phyloP scores from a whole-genome alignment of 2,329 filamentous ascomycete genomes.

The Nigrospora sphaerica region DNA sequence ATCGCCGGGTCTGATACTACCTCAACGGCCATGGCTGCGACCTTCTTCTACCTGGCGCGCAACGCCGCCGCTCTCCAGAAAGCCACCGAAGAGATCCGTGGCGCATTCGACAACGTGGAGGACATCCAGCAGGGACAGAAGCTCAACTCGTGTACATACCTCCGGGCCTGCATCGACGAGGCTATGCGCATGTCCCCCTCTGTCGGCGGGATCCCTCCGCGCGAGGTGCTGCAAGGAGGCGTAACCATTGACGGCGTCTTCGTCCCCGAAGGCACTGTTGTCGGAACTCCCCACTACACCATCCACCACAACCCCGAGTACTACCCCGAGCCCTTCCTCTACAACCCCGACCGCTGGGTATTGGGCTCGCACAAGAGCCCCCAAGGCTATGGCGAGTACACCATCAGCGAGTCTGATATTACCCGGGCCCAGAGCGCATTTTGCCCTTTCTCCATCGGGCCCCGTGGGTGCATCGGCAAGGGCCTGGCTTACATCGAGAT shows the following conservation, averaged over 20 bases:
- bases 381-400: constrained; percentile 19
- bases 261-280: constrained; percentile 53
- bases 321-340: constrained; percentile 52
- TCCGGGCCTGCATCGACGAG: constrained; percentile 58
- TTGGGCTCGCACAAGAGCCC: constrained; percentile 32
- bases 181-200: constrained; percentile 57
- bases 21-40: constrained; percentile 58
- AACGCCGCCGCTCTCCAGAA: constrained; percentile 38
- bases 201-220: constrained; percentile 52
- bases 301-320: constrained; percentile 61
- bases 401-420: constrained; percentile 42
- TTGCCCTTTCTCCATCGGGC: constrained; percentile 66
- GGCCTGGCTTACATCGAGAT: constrained; percentile 62
- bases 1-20: constrained; percentile 68
- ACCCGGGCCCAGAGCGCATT: constrained; percentile 59
- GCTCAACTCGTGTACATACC: constrained; percentile 47
- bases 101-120: constrained; percentile 41
- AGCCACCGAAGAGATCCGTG: constrained; percentile 44
- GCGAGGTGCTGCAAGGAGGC: constrained; percentile 50
- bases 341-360: constrained; percentile 60
- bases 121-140: constrained; percentile 46
- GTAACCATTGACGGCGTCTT: constrained; percentile 43
- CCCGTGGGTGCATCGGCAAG: constrained; percentile 67
- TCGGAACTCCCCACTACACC: constrained; percentile 60
- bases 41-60: constrained; percentile 55